Evolutionary conservation across 176 grass and related monocot species (phyloP).

Genomic region (Musa schizocarpa): DNA sequence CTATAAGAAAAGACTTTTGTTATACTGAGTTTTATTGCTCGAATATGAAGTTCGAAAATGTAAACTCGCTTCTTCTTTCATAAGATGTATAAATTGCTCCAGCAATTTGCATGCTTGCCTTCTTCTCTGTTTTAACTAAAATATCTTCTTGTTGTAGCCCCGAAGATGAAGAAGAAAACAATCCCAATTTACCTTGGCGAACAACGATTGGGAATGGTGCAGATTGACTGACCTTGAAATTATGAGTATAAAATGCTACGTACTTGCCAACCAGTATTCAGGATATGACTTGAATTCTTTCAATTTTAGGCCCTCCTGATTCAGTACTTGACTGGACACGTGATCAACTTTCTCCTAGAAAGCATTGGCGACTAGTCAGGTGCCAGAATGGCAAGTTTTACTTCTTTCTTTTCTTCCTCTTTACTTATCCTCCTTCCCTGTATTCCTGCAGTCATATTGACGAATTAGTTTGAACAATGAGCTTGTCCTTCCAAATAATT

Average conservation of each 20-base stretch:
- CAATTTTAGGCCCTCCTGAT: conserved; percentile 71
- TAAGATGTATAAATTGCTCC: background rate
- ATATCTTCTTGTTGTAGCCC: conserved; percentile 38
- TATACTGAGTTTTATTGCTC: no score
- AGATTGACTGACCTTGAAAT: background rate
- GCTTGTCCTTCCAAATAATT: no score
- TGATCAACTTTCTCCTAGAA: conserved; percentile 58
- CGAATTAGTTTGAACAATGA: no score
- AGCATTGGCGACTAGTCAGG: conserved; percentile 82
- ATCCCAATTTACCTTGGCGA: conserved; percentile 34
- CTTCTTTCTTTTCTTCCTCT: background rate
- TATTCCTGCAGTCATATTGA: no score
- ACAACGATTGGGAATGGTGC: conserved; percentile 81
- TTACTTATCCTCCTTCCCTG: no score
- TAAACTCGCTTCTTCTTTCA: no score
- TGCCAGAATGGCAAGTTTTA: conserved; percentile 86
- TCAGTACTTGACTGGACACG: conserved; percentile 79
- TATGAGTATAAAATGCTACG: background rate
- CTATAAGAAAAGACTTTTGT: no score
- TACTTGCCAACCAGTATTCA: background rate
- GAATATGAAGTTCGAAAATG: no score
- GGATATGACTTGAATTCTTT: conserved; percentile 19
- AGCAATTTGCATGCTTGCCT: conserved; percentile 10
- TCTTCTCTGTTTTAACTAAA: conserved; percentile 19
- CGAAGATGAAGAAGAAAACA: conserved; percentile 73